These are phyloP conservation scores for Arabidopsis lyrata DNA, from an alignment of 441 rosid species.

Conservation along the genomic window DNA sequence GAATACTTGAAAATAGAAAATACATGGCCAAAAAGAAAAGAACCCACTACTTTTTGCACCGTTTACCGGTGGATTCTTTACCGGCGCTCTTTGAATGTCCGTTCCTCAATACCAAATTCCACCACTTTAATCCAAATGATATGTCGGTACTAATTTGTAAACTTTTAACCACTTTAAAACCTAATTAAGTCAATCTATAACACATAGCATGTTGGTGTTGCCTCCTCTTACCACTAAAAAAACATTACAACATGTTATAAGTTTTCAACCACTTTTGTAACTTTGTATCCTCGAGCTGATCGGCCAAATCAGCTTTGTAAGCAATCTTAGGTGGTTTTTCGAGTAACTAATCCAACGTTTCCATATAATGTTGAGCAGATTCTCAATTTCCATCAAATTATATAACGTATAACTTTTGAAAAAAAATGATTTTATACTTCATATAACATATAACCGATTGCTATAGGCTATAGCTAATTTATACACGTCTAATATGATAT, in stretches of 20 bases:
- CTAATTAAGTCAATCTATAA: conserved; percentile 1
- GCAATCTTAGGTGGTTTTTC: not conserved
- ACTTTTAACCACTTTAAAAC: not conserved
- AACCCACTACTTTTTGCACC: not conserved
- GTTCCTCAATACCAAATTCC: not conserved
- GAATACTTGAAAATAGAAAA: not conserved
- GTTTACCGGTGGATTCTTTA: no score
- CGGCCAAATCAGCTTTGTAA: not conserved
- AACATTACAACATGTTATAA: not conserved
- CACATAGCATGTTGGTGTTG: conserved; percentile 7
- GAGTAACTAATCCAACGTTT: not conserved
- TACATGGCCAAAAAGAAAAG: not conserved
- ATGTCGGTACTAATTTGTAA: not conserved
- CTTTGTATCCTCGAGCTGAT: not conserved
- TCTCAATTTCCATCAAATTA: conserved; percentile 1
- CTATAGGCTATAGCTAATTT: not conserved
- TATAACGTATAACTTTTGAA: not conserved
- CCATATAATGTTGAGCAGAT: not conserved
- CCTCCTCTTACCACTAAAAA: not conserved
- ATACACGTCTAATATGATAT: not conserved
- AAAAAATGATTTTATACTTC: not conserved
- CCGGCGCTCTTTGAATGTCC: not conserved
- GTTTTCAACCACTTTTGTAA: not conserved
- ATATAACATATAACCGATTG: conserved; percentile 5
- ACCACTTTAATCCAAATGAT: not conserved